Evolutionary conservation across 1,284 basidiomycete species (phyloP), one percentile per base, ranked within the genome.

Genomic region (Phlebopus sp.): DNA sequence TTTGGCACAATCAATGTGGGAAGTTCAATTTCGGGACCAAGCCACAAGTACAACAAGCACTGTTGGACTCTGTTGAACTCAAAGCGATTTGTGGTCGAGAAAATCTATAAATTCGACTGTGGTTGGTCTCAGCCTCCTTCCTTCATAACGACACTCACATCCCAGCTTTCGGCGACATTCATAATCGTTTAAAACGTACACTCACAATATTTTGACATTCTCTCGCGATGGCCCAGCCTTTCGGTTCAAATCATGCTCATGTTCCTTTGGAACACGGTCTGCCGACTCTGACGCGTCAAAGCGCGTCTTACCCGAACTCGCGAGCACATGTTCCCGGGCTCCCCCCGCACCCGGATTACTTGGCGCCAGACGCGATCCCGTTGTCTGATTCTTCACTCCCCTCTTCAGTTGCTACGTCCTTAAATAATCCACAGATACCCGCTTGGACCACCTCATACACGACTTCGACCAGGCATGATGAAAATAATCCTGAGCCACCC

Each of bases 21-120:
- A 29, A 29, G 14, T 23, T 43, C 15, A 19, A 15, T 13, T 43
- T 34, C 42, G 34, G 17, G 14, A 6, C n/a, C 15, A 9, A 15
- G 15, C 21, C 30, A 32, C 30, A 25, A 7, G 9, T 13, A 42
- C 41, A 32, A 34, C 41, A 25, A 42, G 11, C 29, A 27, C 8
- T 34, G 41, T 34, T 42, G 21, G 32, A 35, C 14, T 6, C 15
- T 44, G 25, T 44, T 44, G 34, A 43, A 9, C 23, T 29, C 42
- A n/a, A 44, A 44, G 42, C 42, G 34, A 9, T 44, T 37, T 29
- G 35, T 39, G 35, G 38, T 42, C 18, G 19, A 36, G 15, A 38
- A 40, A 17, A 8, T 30, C 37, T 49, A 49, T 49, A 49, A 49
- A 49, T 49, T 49, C 23, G 17, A 23, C 27, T 23, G 15, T 4